Evolutionary conservation across 306 rosid genomes (phyloP), one percentile per base, ranked within the genome.

Genomic region (Sophora flavescens): DNA sequence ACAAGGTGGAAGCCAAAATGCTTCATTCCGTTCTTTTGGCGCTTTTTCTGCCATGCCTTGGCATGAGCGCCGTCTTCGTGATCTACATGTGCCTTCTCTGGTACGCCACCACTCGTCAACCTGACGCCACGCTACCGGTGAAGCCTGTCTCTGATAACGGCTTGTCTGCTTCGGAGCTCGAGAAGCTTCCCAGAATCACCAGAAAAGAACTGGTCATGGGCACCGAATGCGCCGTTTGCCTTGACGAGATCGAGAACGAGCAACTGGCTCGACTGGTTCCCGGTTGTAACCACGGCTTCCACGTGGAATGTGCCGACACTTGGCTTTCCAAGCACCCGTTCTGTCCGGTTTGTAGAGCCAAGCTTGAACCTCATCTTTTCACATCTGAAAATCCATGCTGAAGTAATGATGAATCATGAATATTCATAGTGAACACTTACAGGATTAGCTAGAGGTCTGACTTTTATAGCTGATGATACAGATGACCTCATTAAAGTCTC

Each of bases 251-350:
- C 48, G 88, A 81, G 54, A 67, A 36, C 8, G 93, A 81, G 30
- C 93, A 91, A 84, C 91, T 74, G 67, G 93, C 82, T 54, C 83
- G 92, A 47, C 79, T 91, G 58, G 76, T 91, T 28, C 97, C 97
- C 11, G 89, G 89, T 78, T 91, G 97, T 79, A 87, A 89, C 70
- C 97, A 89, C 42, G 91, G 87, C 7, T 91, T 91, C 60, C 97
- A 91, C 78, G 70, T 87, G 6, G 53, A 87, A 13, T 89, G 97
- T 42, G 93, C 91, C 26, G 97, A 89, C 54, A 77, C 91, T 8
- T 91, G 97, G 97, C 92, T 91, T 30, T 91, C 97, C 44, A 83
- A 86, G 63, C 83, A 89, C 60, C 77, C 88, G 0, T 18, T 83
- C 0, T 91, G 97, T 50, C 97, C 97, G 0, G 65, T 91, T 32